Base-by-base conservation (phyloP, 495 filamentous ascomycete genomes). In the Neurospora pannonica region DNA sequence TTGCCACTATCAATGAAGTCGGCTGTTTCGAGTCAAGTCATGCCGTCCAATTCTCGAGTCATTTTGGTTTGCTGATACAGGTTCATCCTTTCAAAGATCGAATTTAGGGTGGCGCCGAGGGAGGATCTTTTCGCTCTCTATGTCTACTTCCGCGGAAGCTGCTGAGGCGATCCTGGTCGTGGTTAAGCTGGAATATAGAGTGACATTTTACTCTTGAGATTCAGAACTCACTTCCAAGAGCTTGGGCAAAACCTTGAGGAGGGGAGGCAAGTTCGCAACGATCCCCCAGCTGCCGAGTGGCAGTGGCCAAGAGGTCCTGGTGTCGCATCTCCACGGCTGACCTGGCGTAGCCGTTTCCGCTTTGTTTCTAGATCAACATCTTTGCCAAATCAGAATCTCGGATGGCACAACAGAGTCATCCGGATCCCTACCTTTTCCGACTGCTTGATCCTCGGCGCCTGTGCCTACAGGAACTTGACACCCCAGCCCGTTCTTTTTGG, bases 301-400 rank as follows among this genome's bases (percentile, higher is more conserved):
- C 28, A 34, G 54, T 19, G 15, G 54, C 17, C 28, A 34, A 62
- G 24, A 67, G 28, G 15, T 36, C 28, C 54, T 36, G 28, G 54
- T 67, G 13, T 67, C 54, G 54, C 28, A 67, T 67, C 54, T 67
- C 34, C 54, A 34, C 15, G 54, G 54, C 54, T 67, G 28, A 67
- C 54, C 28, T 67, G 54, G 15, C 28, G 3, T 38, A 71, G 37
- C 28, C 31, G 75, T 75, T 75, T 75, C 73, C 38, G 38, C 70
- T 67, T 38, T 24, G 72, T 71, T 74, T 74, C 72, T 11, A 40
- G 5, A 67, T 67, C 24, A 67, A 8, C 42, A 34, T 34, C 0
- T 10, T 13, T n/a, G 67, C 37, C 75, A 34, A 77, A 75, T 77
- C 73, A 77, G 67, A 67, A 71, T 24, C 34, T 73, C 71, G 70